Evolutionary conservation across 768 basidiomycete species (phyloP).

Genomic region (Kwoniella dendrophila): DNA sequence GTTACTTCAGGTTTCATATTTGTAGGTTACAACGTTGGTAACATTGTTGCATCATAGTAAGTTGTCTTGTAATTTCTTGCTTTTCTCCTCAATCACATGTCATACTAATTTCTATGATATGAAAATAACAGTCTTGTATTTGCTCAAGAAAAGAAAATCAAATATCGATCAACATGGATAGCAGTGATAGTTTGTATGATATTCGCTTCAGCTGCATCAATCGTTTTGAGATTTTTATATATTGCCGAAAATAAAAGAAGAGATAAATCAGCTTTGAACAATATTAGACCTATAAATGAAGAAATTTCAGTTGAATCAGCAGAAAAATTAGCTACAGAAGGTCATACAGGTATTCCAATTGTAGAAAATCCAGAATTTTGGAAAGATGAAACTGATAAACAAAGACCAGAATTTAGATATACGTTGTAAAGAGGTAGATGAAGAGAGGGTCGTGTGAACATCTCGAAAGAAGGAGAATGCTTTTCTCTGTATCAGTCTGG

Average conservation of each 20-base stretch:
- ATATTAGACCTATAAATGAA: constrained; percentile 6
- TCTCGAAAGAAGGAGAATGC: too few species aligned
- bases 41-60: constrained; percentile 32
- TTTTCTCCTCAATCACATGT: neutral
- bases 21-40: constrained; percentile 50
- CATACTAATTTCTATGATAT: constrained; percentile 7
- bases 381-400: constrained; percentile 47
- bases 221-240: constrained; percentile 40
- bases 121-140: constrained; percentile 35
- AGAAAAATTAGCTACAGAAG: constrained; percentile 17
- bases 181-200: constrained; percentile 53
- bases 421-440: constrained; percentile 34
- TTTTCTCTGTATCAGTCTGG: too few species aligned
- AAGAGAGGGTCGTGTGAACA: too few species aligned
- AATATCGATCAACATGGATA: constrained; percentile 57
- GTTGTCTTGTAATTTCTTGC: neutral
- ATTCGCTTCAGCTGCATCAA: constrained; percentile 32
- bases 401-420: constrained; percentile 47
- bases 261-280: constrained; percentile 19
- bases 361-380: constrained; percentile 21
- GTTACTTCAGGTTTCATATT: constrained; percentile 51
- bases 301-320: constrained; percentile 8
- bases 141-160: constrained; percentile 42
- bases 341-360: constrained; percentile 18
- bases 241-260: constrained; percentile 43